Conservation (phyloP, 1,139 yeast species). For the Candida sanyaensis region DNA sequence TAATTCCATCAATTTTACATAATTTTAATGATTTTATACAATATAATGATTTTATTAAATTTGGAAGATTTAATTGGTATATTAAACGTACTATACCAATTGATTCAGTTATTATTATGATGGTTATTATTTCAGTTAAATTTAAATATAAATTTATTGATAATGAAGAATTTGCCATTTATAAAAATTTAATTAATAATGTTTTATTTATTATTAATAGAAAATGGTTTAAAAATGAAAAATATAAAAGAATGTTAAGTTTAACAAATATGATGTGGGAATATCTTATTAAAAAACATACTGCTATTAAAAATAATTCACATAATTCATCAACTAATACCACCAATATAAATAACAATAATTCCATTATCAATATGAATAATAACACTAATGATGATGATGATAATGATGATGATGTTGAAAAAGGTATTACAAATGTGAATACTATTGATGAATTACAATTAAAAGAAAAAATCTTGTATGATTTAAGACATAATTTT, state of each 20-base stretch:
- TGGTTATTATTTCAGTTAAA: slow-evolving; percentile 55
- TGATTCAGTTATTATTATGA: slow-evolving; percentile 56
- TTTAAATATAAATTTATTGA: slow-evolving; percentile 48
- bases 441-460: slow-evolving; percentile 27
- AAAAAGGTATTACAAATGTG: background rate
- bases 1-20: slow-evolving; percentile 60
- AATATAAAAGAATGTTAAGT: slow-evolving; percentile 47
- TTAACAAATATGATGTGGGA: slow-evolving; percentile 48
- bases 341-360: too few relatives aligned
- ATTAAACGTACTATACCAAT: slow-evolving; percentile 59
- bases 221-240: slow-evolving; percentile 50
- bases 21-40: slow-evolving; percentile 55
- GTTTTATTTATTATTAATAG: slow-evolving; percentile 45
- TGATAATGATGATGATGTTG: background rate
- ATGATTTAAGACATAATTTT: slow-evolving; percentile 45
- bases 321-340: background rate
- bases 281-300: slow-evolving; percentile 36
- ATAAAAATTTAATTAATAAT: slow-evolving; percentile 43
- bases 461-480: slow-evolving; percentile 41
- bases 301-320: slow-evolving; percentile 4
- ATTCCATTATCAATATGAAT: background rate
- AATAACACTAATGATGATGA: too few relatives aligned
- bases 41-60: slow-evolving; percentile 48
- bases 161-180: slow-evolving; percentile 32
- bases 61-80: slow-evolving; percentile 61